phyloP scores from a whole-genome alignment of 345 rosid species.

The Pistacia integerrima region DNA sequence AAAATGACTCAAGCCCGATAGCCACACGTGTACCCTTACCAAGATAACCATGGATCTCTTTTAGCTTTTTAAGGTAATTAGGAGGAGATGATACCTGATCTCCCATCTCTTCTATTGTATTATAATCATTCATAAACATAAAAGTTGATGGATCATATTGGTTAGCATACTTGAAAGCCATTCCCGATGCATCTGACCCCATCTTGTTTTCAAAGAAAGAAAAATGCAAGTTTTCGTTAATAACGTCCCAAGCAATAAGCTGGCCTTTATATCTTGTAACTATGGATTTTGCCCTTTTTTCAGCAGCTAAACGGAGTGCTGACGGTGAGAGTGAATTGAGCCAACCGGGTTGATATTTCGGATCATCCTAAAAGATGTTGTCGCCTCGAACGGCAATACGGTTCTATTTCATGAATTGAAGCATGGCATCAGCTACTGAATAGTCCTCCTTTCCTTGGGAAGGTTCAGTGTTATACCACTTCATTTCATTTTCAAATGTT shows the following conservation, averaged over 20 bases:
- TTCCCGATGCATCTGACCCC: slow-evolving; percentile 42
- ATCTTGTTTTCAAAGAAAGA: slow-evolving; percentile 56
- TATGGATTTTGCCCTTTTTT: slow-evolving; percentile 42
- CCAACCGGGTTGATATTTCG: too few relatives aligned
- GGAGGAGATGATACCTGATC: slow-evolving; percentile 44
- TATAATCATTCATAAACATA: slow-evolving; percentile 68
- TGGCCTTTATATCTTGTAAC: slow-evolving; percentile 12
- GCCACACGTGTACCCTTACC: slow-evolving; percentile 33
- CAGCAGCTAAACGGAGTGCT: too few relatives aligned
- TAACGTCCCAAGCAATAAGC: slow-evolving; percentile 62
- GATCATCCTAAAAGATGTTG: too few relatives aligned
- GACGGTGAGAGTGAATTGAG: too few relatives aligned
- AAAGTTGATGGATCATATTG: slow-evolving; percentile 27
- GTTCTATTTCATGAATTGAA: too few relatives aligned
- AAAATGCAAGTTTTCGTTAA: slow-evolving; percentile 68
- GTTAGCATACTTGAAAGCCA: slow-evolving; percentile 37
- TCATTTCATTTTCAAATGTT: too few relatives aligned
- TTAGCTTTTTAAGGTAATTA: slow-evolving; percentile 49
- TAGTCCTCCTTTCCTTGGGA: too few relatives aligned
- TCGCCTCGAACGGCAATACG: too few relatives aligned
- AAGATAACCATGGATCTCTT: slow-evolving; percentile 30
- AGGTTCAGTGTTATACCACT: too few relatives aligned
- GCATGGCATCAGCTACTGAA: too few relatives aligned
- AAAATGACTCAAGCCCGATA: slow-evolving; percentile 76
- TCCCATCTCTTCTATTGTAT: slow-evolving; percentile 61